Evolutionary conservation across 2,329 filamentous ascomycete genomes (phyloP).

Genomic region (Rhexocercosporidium sp.): DNA sequence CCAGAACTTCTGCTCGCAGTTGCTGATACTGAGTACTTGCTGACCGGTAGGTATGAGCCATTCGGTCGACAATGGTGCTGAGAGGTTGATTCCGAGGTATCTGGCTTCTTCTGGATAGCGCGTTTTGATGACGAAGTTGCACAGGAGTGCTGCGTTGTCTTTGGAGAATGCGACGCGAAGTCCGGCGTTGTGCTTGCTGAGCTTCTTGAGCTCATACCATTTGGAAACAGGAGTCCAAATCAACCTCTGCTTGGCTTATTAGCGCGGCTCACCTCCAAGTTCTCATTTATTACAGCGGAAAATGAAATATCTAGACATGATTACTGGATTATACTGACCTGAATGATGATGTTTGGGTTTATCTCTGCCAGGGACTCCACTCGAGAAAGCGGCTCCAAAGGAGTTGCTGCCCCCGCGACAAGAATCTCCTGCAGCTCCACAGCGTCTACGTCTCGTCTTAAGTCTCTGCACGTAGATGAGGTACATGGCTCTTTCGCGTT

Average conservation of each 20-base stretch:
- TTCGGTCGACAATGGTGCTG: neutral
- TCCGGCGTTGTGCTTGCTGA: neutral
- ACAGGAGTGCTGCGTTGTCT: neutral
- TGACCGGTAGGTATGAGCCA: neutral
- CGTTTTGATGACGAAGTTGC: slow-evolving; percentile 4
- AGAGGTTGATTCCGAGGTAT: neutral
- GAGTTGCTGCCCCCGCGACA: neutral
- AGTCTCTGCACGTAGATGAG: neutral
- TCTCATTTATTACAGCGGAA: neutral
- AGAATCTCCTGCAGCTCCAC: neutral
- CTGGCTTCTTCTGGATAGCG: neutral
- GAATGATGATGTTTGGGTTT: neutral
- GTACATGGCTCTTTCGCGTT: neutral
- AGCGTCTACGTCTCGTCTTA: neutral
- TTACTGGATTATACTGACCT: neutral
- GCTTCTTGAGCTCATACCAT: slow-evolving; percentile 3
- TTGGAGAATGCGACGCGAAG: neutral
- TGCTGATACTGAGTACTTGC: neutral
- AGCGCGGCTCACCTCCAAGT: neutral
- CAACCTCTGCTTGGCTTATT: neutral
- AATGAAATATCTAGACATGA: neutral
- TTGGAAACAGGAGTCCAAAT: neutral
- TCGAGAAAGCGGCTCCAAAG: neutral
- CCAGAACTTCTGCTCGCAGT: neutral
- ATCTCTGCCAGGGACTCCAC: neutral